Evolutionary conservation across 345 rosid species (phyloP).

Genomic region (Ceriops tagal): DNA sequence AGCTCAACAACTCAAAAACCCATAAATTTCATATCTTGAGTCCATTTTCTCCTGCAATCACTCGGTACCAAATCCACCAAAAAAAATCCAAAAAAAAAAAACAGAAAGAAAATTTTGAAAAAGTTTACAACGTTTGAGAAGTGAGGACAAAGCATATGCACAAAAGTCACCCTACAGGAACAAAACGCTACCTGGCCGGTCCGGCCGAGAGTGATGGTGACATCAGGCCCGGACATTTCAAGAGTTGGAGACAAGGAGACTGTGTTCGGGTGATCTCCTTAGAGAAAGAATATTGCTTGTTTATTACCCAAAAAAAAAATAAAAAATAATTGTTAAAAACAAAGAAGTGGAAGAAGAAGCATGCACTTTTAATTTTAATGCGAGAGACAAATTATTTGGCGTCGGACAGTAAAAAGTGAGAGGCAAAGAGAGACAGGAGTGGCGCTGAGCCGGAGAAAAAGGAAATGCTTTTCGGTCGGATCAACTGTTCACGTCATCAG

Average conservation of each 20-base stretch:
- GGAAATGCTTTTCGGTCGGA: too few relatives aligned
- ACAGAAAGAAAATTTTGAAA: not conserved
- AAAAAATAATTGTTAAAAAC: too few relatives aligned
- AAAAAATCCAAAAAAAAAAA: not conserved
- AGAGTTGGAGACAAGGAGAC: not conserved
- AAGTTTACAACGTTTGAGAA: not conserved
- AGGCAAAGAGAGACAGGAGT: too few relatives aligned
- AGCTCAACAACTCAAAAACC: not conserved
- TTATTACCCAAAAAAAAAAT: too few relatives aligned
- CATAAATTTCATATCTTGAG: not conserved
- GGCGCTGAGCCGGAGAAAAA: too few relatives aligned
- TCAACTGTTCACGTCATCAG: too few relatives aligned
- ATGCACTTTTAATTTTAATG: too few relatives aligned
- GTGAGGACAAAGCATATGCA: not conserved
- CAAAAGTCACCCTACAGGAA: not conserved
- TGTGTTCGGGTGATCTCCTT: not conserved
- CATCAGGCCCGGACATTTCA: conserved; percentile 26
- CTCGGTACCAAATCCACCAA: not conserved
- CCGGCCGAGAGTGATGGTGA: conserved; percentile 44
- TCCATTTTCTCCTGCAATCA: not conserved
- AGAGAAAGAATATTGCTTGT: not conserved
- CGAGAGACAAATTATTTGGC: too few relatives aligned
- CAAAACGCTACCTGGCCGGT: conserved; percentile 32
- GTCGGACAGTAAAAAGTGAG: too few relatives aligned
- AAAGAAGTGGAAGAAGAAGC: too few relatives aligned